Percentiles rank a stretch among this genome's conserved stretches.
These are phyloP conservation scores for Poronia punctata DNA, from an alignment of 495 filamentous ascomycete species.

Conservation along the genomic window DNA sequence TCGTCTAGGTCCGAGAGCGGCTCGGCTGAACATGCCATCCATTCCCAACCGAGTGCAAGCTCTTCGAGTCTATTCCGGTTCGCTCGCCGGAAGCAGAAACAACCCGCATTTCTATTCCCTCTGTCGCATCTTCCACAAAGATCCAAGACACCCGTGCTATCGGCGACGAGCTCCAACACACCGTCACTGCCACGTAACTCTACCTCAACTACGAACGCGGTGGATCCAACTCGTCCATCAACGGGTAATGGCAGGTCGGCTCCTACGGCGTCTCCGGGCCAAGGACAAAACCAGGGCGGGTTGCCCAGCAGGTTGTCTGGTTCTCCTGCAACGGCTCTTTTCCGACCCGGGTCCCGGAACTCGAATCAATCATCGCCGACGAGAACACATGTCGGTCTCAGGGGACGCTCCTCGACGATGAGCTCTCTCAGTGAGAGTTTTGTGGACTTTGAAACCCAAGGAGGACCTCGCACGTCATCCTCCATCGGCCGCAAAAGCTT, in stretches of 20 bases:
- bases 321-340: slow-evolving; percentile 52
- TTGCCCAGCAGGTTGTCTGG: slow-evolving; percentile 11
- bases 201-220: slow-evolving; percentile 20
- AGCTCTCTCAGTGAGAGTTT: slow-evolving; percentile 63
- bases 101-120: slow-evolving; percentile 73
- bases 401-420: slow-evolving; percentile 84
- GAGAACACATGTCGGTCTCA: slow-evolving; percentile 44
- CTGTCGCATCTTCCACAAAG: slow-evolving; percentile 64
- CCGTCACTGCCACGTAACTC: slow-evolving; percentile 22
- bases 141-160: slow-evolving; percentile 26
- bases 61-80: slow-evolving; percentile 74
- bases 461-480: slow-evolving; percentile 62
- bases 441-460: slow-evolving; percentile 49
- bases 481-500: slow-evolving; percentile 87
- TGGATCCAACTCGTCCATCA: slow-evolving; percentile 46
- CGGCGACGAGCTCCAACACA: slow-evolving; percentile 25
- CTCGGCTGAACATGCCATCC: slow-evolving; percentile 65
- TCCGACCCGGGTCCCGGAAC: slow-evolving; percentile 55
- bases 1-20: slow-evolving; percentile 89
- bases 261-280: slow-evolving; percentile 26
- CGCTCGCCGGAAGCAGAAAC: slow-evolving; percentile 67
- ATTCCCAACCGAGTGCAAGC: slow-evolving; percentile 51
- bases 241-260: slow-evolving; percentile 36
- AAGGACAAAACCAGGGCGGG: slow-evolving; percentile 10
- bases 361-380: slow-evolving; percentile 70